Base-by-base conservation (phyloP, 148 eudicot species). In the Arctostaphylos glauca region DNA sequence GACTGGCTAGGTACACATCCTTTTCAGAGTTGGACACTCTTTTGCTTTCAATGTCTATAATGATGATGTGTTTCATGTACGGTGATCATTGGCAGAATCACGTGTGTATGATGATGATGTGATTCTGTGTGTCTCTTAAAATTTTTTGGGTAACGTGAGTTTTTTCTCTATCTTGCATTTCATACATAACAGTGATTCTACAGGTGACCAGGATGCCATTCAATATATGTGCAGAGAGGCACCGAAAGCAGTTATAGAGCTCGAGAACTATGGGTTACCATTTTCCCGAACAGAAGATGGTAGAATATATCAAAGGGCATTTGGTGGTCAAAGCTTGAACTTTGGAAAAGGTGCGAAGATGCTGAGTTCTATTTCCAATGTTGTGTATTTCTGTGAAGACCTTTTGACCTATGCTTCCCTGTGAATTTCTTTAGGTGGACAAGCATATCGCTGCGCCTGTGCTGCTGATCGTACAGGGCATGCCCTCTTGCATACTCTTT, bases 221-320 rank as follows among this genome's bases (percentile, higher is more conserved):
- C 99, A 97, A 73, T 97, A 97, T 66, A 97, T 97, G 99, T 97
- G 99, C 83, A 97, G 99, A 80, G 99, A 97, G 89, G 99, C 99
- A 83, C 99, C 99, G 19, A 93, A 94, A 89, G 99, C 98, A 84
- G 99, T 97, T 71, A 97, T 97, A 83, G 99, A 97, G 90, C 98
- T 97, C 85, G 98, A 97, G 85, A 93, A 97, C 83, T 97, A 97
- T 87, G 99, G 99, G 6, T 83, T 97, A 21, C 99, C 98, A 64
- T 97, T 97, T 86, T 97, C 99, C 59, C 92, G 99, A 74, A 97
- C 99, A 71, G 99, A 97, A 91, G 99, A 97, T 41, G 99, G 99
- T 52, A 97, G 87, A 89, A 97, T 97, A 78, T 97, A 97, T 89
- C 99, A 97, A 76, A 95, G 99, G 83, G 99, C 99, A 25, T 97